These are phyloP conservation scores for Alternaria gansuensis DNA, from an alignment of 2,329 filamentous ascomycete genomes.

Conservation along the genomic window DNA sequence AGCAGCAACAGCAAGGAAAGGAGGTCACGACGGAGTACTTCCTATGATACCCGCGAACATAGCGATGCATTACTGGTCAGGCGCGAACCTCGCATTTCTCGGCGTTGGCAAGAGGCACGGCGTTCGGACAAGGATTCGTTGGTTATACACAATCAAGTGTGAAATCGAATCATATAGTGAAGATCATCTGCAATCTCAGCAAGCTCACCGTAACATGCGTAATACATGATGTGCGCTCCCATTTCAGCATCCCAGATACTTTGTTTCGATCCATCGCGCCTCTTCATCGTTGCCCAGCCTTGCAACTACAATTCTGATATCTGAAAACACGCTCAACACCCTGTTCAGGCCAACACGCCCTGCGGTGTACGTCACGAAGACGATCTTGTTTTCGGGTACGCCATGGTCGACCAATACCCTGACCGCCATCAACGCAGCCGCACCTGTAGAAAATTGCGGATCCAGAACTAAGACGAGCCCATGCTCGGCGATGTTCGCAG, in stretches of 20 bases:
- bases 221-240: background rate
- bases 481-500: conserved; percentile 73
- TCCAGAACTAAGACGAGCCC: conserved; percentile 87
- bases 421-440: conserved; percentile 88
- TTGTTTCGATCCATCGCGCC: conserved; percentile 86
- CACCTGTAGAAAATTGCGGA: conserved; percentile 93
- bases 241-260: conserved; percentile 85
- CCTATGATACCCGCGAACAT: conserved; percentile 61
- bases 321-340: conserved; percentile 86
- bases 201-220: background rate
- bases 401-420: conserved; percentile 96
- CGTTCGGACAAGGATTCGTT: conserved; percentile 18
- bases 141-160: conserved; percentile 20
- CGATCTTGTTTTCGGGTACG: conserved; percentile 81
- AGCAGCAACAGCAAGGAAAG: conserved; percentile 79
- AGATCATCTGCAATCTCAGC: conserved; percentile 5
- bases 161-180: conserved; percentile 10
- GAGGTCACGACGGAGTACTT: conserved; percentile 74
- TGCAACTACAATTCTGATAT: conserved; percentile 85
- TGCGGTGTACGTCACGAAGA: conserved; percentile 92
- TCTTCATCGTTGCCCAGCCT: conserved; percentile 83
- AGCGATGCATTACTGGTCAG: conserved; percentile 22
- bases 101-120: conserved; percentile 25
- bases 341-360: conserved; percentile 84
- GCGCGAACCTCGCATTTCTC: conserved; percentile 22